A percentile compares a stretch with the other conserved stretches of the same genome.
These are phyloP conservation scores for Fraxinus sp. DNA, from an alignment of 305 asterid genomes.

Conservation along the genomic window DNA sequence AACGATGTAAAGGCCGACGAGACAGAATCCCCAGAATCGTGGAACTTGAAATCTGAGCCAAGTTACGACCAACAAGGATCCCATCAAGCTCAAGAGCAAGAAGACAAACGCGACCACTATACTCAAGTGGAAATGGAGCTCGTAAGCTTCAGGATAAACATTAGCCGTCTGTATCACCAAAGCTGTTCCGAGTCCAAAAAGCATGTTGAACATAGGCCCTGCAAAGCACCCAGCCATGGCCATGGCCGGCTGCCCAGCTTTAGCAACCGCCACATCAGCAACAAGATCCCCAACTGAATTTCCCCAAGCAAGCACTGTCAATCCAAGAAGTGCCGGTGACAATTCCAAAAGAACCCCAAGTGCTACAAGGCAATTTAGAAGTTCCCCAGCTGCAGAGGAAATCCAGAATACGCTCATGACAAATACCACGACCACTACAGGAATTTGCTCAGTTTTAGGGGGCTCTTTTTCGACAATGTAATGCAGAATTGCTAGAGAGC, in stretches of 20 bases:
- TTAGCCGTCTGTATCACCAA: constrained; percentile 70
- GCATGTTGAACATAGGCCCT: constrained; percentile 98
- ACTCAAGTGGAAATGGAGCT: constrained; percentile 76
- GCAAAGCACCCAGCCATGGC: constrained; percentile 99
- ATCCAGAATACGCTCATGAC: constrained; percentile 98
- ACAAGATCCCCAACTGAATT: constrained; percentile 92
- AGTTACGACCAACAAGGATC: constrained; percentile 78
- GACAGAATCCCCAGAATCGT: constrained; percentile 95
- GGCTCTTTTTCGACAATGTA: constrained; percentile 66
- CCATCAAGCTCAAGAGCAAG: constrained; percentile 91
- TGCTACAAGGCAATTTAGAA: constrained; percentile 84
- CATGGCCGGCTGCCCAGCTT: constrained; percentile 98
- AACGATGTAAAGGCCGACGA: constrained; percentile 68
- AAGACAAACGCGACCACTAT: constrained; percentile 85
- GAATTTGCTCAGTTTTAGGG: constrained; percentile 71
- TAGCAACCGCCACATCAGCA: constrained; percentile 93
- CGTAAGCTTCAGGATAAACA: constrained; percentile 75
- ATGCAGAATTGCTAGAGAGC: constrained; percentile 72
- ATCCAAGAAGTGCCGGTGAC: constrained; percentile 78
- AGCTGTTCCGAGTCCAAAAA: constrained; percentile 88
- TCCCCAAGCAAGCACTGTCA: constrained; percentile 99
- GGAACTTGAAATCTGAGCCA: constrained; percentile 91
- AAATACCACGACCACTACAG: constrained; percentile 56
- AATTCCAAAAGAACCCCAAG: constrained; percentile 61
- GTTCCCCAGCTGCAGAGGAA: constrained; percentile 85